Evolutionary conservation across 148 eudicot genomes (phyloP).

Genomic region (Salicornia ramosissima): DNA sequence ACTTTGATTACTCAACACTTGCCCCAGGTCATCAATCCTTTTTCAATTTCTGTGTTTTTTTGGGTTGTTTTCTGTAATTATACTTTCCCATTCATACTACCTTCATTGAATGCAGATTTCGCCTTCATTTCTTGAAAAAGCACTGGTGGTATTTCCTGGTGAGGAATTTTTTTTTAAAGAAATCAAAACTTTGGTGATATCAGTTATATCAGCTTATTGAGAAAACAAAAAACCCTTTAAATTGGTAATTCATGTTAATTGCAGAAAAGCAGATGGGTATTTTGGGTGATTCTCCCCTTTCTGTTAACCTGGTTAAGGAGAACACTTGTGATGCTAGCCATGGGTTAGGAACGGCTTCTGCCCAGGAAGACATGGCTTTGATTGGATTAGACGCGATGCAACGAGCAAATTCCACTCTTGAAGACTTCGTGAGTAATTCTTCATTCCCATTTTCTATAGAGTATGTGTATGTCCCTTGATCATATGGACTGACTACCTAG

Average conservation of each 20-base stretch:
- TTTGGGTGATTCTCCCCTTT: conserved; percentile 9
- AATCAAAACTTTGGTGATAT: background rate
- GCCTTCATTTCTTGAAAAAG: conserved; percentile 39
- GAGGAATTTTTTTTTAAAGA: no score
- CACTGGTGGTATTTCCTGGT: conserved; percentile 26
- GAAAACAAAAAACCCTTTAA: background rate
- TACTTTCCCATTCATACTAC: background rate
- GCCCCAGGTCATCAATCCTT: conserved; percentile 42
- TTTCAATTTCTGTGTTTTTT: background rate
- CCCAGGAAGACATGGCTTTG: conserved; percentile 34
- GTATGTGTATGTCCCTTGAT: no score
- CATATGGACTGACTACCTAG: conserved; percentile 2
- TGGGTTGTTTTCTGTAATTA: background rate
- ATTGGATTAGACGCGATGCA: conserved; percentile 81
- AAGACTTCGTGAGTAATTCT: conserved; percentile 73
- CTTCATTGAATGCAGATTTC: conserved; percentile 45
- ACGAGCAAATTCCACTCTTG: conserved; percentile 89
- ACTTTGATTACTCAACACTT: conserved; percentile 54
- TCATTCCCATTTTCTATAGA: no score
- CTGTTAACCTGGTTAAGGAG: conserved; percentile 20
- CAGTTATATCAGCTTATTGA: background rate
- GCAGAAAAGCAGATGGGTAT: conserved; percentile 26
- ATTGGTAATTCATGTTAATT: conserved; percentile 7
- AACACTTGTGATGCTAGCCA: conserved; percentile 13
- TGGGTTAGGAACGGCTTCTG: conserved; percentile 4